Evolutionary conservation across 108 stramenopile species (phyloP).

Genomic region (Skeletonema potamos): DNA sequence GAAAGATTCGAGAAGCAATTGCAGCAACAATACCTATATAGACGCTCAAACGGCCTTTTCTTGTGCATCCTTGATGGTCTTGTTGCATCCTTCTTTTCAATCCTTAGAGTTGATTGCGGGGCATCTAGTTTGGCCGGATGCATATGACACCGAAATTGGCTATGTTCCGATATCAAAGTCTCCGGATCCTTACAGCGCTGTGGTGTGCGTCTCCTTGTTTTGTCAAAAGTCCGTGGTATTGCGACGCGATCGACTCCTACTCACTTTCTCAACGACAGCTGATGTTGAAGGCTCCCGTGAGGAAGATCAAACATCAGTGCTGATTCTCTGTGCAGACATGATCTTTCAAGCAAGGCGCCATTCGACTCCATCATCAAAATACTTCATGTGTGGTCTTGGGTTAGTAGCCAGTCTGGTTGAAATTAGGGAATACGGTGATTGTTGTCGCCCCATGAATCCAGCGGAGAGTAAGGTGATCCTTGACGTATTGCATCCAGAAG

Average conservation of each 20-base stretch:
- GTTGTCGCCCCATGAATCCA: constrained; percentile 12
- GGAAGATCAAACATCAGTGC: constrained; percentile 37
- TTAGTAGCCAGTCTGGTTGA: constrained; percentile 17
- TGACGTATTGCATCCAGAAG: constrained; percentile 41
- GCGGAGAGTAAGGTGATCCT: constrained; percentile 32
- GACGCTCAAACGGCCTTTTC: constrained; percentile 40
- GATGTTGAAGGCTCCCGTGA: not conserved
- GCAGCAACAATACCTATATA: not conserved
- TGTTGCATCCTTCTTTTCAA: constrained; percentile 37
- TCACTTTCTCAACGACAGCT: not conserved
- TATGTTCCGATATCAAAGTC: constrained; percentile 28
- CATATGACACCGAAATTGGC: constrained; percentile 26
- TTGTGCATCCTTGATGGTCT: constrained; percentile 36
- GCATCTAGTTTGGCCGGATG: constrained; percentile 53
- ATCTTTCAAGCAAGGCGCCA: constrained; percentile 43
- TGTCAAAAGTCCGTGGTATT: constrained; percentile 35
- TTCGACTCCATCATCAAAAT: constrained; percentile 22
- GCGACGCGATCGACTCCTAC: constrained; percentile 19
- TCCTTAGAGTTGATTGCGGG: constrained; percentile 39
- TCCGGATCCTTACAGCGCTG: constrained; percentile 33
- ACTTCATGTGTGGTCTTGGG: constrained; percentile 45
- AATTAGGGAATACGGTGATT: constrained; percentile 28
- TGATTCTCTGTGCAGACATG: constrained; percentile 33
- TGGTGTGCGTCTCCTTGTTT: constrained; percentile 43
- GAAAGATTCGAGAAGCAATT: not conserved